These are phyloP conservation scores for Patellifolia procumbens DNA, from an alignment of 179 eudicot species.

Conservation along the genomic window DNA sequence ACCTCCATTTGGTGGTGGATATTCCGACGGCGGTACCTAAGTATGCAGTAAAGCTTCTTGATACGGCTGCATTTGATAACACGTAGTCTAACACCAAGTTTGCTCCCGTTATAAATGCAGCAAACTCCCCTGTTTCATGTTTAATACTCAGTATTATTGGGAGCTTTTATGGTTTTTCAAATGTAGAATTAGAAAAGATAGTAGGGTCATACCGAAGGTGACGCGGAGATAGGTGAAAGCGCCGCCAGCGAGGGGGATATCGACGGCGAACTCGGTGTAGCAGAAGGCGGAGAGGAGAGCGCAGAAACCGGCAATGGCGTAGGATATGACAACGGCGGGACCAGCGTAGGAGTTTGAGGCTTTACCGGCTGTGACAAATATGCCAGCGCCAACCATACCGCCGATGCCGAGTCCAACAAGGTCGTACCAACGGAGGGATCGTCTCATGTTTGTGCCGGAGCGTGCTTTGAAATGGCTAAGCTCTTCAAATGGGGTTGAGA, in stretches of 20 bases:
- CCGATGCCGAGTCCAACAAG: constrained; percentile 81
- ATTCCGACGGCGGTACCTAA: constrained; percentile 69
- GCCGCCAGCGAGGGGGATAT: constrained; percentile 94
- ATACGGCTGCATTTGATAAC: constrained; percentile 80
- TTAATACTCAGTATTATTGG: no score
- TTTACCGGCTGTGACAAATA: constrained; percentile 83
- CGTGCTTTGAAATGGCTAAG: constrained; percentile 50
- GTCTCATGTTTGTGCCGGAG: constrained; percentile 54
- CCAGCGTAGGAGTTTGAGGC: constrained; percentile 62
- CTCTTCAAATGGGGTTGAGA: constrained; percentile 63
- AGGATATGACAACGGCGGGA: constrained; percentile 75
- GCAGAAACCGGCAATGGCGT: constrained; percentile 94
- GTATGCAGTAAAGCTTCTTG: constrained; percentile 82
- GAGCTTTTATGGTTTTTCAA: no score
- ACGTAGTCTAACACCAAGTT: constrained; percentile 79
- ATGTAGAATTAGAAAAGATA: no score
- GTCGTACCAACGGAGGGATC: constrained; percentile 77
- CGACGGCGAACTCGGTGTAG: constrained; percentile 96
- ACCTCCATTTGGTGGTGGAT: constrained; percentile 58
- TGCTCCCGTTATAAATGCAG: constrained; percentile 78
- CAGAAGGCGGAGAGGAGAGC: constrained; percentile 92
- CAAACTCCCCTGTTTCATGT: constrained; percentile 66
- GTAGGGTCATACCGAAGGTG: constrained; percentile 55
- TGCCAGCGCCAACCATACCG: constrained; percentile 97
- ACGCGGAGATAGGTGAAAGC: constrained; percentile 91